phyloP scores from a whole-genome alignment of 768 basidiomycete species.

The Galerina sulciceps region DNA sequence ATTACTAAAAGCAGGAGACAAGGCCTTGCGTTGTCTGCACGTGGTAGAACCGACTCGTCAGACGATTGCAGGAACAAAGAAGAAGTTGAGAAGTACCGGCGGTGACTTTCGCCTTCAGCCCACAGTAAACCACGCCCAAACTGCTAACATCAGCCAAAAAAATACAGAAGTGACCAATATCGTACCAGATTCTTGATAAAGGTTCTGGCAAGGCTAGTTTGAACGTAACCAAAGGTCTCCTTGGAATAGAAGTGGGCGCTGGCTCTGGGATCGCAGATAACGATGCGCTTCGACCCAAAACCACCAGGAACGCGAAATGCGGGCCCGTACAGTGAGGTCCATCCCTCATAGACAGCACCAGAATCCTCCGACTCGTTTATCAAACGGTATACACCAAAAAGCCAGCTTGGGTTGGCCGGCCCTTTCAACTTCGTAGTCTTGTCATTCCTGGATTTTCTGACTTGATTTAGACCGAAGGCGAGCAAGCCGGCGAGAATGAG shows the following conservation, averaged over 20 bases:
- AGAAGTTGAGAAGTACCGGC: conserved; percentile 32
- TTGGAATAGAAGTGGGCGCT: conserved; percentile 51
- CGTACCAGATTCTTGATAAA: conserved; percentile 45
- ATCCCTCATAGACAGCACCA: conserved; percentile 43
- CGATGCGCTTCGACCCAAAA: conserved; percentile 36
- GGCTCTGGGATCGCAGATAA: conserved; percentile 54
- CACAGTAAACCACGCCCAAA: conserved; percentile 45
- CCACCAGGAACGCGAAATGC: conserved; percentile 44
- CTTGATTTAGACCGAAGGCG: too few species aligned
- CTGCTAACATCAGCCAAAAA: conserved; percentile 18
- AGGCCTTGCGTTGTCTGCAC: conserved; percentile 49
- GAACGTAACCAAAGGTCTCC: conserved; percentile 54
- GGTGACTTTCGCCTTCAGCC: conserved; percentile 51
- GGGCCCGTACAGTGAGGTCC: conserved; percentile 52
- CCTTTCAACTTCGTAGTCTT: conserved; percentile 42
- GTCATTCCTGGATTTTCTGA: background rate
- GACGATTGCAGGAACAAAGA: background rate
- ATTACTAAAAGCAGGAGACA: conserved; percentile 58
- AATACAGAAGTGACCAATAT: background rate
- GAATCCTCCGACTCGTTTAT: conserved; percentile 32
- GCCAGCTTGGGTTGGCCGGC: conserved; percentile 42
- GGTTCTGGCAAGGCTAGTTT: conserved; percentile 34
- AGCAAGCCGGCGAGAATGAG: background rate
- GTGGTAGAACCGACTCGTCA: background rate
- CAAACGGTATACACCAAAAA: conserved; percentile 42